Evolutionary conservation across 108 stramenopile genomes (phyloP).

Genomic region (Cyclotella distinguenda): DNA sequence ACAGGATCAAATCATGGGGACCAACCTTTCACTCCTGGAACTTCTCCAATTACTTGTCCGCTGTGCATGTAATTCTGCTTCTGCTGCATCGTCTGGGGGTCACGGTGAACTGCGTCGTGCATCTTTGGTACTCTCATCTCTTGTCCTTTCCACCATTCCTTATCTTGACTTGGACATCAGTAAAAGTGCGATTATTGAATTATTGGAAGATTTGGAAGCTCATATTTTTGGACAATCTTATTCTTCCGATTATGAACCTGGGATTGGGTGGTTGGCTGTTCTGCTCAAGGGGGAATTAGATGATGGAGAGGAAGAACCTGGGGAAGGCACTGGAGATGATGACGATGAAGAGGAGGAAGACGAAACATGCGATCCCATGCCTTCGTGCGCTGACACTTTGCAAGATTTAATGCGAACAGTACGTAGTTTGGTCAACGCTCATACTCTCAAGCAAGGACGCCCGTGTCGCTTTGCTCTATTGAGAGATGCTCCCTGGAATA

Average conservation of each 20-base stretch:
- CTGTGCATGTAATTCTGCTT: conserved; percentile 39
- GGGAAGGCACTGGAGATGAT: conserved; percentile 64
- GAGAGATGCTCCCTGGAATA: conserved; percentile 73
- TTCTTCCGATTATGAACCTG: conserved; percentile 70
- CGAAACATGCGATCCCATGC: conserved; percentile 52
- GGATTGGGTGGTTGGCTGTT: conserved; percentile 55
- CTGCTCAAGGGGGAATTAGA: conserved; percentile 61
- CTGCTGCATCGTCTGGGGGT: conserved; percentile 3
- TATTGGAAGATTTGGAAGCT: conserved; percentile 36
- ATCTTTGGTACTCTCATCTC: conserved; percentile 38
- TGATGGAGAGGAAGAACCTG: conserved; percentile 47
- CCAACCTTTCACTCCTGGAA: conserved; percentile 17
- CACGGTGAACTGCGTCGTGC: conserved; percentile 27
- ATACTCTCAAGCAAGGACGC: conserved; percentile 4
- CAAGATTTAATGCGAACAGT: conserved; percentile 74
- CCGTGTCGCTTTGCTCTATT: conserved; percentile 56
- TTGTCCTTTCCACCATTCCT: conserved; percentile 69
- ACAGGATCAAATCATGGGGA: conserved; percentile 15
- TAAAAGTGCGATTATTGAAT: conserved; percentile 10
- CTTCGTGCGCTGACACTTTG: conserved; percentile 70
- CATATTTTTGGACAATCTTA: conserved; percentile 32
- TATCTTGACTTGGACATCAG: conserved; percentile 43
- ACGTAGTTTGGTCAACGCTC: conserved; percentile 26
- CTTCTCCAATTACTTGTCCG: conserved; percentile 44
- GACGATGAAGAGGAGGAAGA: conserved; percentile 59